phyloP scores from a whole-genome alignment of 306 rosid species.

The Castanea crenata region DNA sequence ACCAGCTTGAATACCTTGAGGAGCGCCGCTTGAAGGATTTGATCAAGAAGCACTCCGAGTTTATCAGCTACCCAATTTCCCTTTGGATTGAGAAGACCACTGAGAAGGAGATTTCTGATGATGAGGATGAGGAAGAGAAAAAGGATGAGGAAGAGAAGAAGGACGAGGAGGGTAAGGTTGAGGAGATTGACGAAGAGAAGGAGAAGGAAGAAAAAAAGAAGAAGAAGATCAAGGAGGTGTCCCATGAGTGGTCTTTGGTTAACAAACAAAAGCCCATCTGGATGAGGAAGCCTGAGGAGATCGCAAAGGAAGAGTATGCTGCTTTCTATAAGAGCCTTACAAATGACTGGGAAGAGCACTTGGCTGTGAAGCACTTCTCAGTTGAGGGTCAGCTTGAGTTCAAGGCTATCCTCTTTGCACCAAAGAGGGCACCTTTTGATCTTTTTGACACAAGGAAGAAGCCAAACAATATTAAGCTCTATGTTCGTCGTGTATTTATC shows the following conservation, averaged over 20 bases:
- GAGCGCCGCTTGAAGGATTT: conserved; percentile 86
- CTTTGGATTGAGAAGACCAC: conserved; percentile 89
- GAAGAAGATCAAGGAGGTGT: conserved; percentile 85
- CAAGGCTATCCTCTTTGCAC: conserved; percentile 87
- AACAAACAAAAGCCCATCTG: conserved; percentile 97
- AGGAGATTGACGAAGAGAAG: conserved; percentile 83
- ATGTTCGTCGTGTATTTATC: conserved; percentile 86
- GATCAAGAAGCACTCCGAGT: conserved; percentile 93
- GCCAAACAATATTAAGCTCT: conserved; percentile 88
- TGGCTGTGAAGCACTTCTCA: conserved; percentile 92
- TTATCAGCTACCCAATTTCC: conserved; percentile 96
- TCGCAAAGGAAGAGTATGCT: conserved; percentile 79
- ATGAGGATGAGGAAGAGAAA: conserved; percentile 89
- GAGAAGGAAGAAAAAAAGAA: conserved; percentile 88
- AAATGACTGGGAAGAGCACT: conserved; percentile 95
- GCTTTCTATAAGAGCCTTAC: conserved; percentile 94
- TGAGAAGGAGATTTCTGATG: conserved; percentile 93
- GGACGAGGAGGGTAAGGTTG: conserved; percentile 90
- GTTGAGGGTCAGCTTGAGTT: conserved; percentile 95
- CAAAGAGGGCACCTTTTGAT: conserved; percentile 95
- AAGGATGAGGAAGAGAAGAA: conserved; percentile 93
- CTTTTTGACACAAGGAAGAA: conserved; percentile 91
- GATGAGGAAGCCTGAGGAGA: conserved; percentile 98
- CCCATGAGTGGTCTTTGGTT: conserved; percentile 86
- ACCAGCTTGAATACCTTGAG: conserved; percentile 92